These are phyloP conservation scores for Hymenoscyphus repandus DNA, from an alignment of 2,329 filamentous ascomycete species.

Conservation along the genomic window DNA sequence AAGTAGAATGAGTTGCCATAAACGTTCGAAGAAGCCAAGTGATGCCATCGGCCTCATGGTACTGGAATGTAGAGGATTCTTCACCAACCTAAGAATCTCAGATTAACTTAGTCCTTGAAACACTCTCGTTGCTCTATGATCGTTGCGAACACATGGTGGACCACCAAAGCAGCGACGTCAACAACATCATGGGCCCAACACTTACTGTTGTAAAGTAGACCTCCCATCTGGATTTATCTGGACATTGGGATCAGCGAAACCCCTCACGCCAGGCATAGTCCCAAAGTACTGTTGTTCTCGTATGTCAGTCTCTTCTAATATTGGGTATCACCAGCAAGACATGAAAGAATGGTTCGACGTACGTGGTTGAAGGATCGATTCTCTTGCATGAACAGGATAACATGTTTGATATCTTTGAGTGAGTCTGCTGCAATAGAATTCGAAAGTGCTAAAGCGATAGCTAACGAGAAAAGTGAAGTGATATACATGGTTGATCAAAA, in stretches of 20 bases:
- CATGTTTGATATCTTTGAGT: slow-evolving; percentile 48
- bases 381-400: slow-evolving; percentile 51
- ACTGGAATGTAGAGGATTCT: not conserved
- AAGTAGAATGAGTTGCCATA: slow-evolving; percentile 1
- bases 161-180: too few relatives aligned
- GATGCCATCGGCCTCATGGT: not conserved
- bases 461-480: not conserved
- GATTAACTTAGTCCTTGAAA: too few relatives aligned
- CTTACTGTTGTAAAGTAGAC: slow-evolving; percentile 44
- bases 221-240: slow-evolving; percentile 41
- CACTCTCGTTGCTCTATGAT: too few relatives aligned
- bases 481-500: not conserved
- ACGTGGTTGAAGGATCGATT: slow-evolving; percentile 38
- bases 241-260: slow-evolving; percentile 49
- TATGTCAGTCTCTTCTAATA: too few relatives aligned
- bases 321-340: too few relatives aligned
- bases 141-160: too few relatives aligned
- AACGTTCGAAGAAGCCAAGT: not conserved
- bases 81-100: slow-evolving; percentile 1
- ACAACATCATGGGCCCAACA: too few relatives aligned
- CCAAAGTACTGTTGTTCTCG: slow-evolving; percentile 44
- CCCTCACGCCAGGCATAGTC: slow-evolving; percentile 48
- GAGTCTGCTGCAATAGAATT: slow-evolving; percentile 31
- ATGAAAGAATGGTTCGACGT: too few relatives aligned
- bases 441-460: not conserved